Percentiles rank a stretch among this genome's conserved stretches.
These are phyloP conservation scores for Plasmodium vinckei DNA, from an alignment of 169 alveolate species.

Conservation along the genomic window DNA sequence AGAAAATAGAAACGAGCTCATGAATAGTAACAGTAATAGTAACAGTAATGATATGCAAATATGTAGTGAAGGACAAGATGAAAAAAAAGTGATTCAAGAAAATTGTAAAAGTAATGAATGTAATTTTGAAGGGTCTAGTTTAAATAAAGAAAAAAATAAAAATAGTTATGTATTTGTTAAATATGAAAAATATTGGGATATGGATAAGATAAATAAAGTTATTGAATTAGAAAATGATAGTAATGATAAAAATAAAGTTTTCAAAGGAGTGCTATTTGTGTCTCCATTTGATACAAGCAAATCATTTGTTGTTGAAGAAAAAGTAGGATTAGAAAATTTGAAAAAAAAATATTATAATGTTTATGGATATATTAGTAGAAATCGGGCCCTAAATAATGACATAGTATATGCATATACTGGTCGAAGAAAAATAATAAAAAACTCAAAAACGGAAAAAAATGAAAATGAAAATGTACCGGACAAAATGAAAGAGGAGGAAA, in stretches of 20 bases:
- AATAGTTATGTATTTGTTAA: slow-evolving; percentile 31
- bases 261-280: slow-evolving; percentile 55
- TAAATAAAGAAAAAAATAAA: slow-evolving; percentile 3
- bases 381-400: slow-evolving; percentile 86
- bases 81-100: neutral
- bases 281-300: slow-evolving; percentile 73
- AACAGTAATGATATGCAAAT: neutral
- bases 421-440: slow-evolving; percentile 69
- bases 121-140: neutral
- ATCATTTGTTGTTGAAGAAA: slow-evolving; percentile 39
- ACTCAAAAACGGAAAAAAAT: neutral
- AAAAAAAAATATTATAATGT: slow-evolving; percentile 67
- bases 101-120: neutral
- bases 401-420: slow-evolving; percentile 80
- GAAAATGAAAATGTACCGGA: slow-evolving; percentile 1
- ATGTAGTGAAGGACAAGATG: neutral
- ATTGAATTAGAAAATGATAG: slow-evolving; percentile 8
- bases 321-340: neutral
- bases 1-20: no score
- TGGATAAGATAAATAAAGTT: slow-evolving; percentile 46
- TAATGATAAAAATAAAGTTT: slow-evolving; percentile 20
- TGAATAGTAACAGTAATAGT: no score
- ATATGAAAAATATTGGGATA: slow-evolving; percentile 56
- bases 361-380: slow-evolving; percentile 85
- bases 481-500: slow-evolving; percentile 14